These are phyloP conservation scores for Beauveria australis DNA, from an alignment of 2,329 filamentous ascomycete species.

Conservation along the genomic window DNA sequence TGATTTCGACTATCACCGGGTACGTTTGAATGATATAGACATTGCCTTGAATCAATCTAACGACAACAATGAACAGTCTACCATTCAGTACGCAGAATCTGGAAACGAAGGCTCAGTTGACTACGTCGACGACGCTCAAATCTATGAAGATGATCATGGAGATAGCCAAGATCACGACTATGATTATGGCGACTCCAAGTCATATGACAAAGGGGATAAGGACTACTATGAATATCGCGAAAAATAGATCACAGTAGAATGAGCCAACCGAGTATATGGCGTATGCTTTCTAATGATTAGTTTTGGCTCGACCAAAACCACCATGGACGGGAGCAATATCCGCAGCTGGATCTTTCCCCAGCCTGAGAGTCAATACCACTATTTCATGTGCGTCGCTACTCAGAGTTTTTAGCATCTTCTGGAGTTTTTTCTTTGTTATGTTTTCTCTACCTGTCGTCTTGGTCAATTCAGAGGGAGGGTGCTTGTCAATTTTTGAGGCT, in stretches of 20 bases:
- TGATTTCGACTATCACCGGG: constrained; percentile 45
- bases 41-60: not conserved
- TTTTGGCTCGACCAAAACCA: not conserved
- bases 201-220: constrained; percentile 30
- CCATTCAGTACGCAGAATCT: constrained; percentile 39
- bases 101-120: constrained; percentile 35
- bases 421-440: not conserved
- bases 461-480: not conserved
- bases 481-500: not conserved
- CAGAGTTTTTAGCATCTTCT: constrained; percentile 1
- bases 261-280: not conserved
- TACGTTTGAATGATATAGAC: constrained; percentile 24
- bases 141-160: constrained; percentile 44
- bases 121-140: constrained; percentile 44
- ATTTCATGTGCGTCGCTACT: not conserved
- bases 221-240: constrained; percentile 33
- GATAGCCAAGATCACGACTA: constrained; percentile 29
- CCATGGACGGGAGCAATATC: not conserved
- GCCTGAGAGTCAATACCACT: not conserved
- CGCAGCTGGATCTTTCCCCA: not conserved
- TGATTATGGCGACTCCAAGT: constrained; percentile 30
- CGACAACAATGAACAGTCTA: constrained; percentile 25
- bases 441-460: not conserved
- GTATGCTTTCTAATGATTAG: not conserved
- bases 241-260: not conserved